Evolutionary conservation across 768 basidiomycete species (phyloP).

Genomic region (Suillus americanus): DNA sequence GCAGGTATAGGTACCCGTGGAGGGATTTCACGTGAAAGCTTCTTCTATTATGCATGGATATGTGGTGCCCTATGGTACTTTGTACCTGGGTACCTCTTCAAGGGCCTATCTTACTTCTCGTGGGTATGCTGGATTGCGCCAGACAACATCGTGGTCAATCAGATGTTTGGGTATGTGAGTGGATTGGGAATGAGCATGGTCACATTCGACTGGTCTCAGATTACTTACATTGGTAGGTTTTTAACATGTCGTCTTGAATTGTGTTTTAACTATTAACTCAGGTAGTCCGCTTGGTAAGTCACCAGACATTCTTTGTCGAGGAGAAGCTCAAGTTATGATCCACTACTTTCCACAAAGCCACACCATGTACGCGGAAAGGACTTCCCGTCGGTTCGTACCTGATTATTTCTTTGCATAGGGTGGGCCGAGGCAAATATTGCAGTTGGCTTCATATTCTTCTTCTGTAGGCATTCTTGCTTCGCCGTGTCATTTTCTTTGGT

Average conservation of each 20-base stretch:
- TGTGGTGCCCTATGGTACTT: slow-evolving; percentile 46
- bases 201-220: slow-evolving; percentile 83
- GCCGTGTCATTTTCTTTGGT: slow-evolving; percentile 59
- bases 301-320: not conserved
- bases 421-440: slow-evolving; percentile 77
- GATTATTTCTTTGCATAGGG: slow-evolving; percentile 38
- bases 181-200: slow-evolving; percentile 69
- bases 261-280: slow-evolving; percentile 3
- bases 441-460: slow-evolving; percentile 64
- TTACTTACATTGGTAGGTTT: slow-evolving; percentile 33
- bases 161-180: slow-evolving; percentile 63
- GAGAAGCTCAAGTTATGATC: not conserved
- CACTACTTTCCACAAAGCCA: not conserved
- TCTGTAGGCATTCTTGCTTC: slow-evolving; percentile 44
- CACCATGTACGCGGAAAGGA: not conserved
- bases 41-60: slow-evolving; percentile 45
- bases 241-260: not conserved
- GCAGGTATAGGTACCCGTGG: slow-evolving; percentile 42
- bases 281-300: slow-evolving; percentile 58
- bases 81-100: slow-evolving; percentile 75
- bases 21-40: slow-evolving; percentile 52
- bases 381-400: not conserved
- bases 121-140: slow-evolving; percentile 72
- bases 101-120: slow-evolving; percentile 60
- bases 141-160: slow-evolving; percentile 65